Evolutionary conservation across 2,329 filamentous ascomycete genomes (phyloP).

Genomic region (Aspergillus ruber): DNA sequence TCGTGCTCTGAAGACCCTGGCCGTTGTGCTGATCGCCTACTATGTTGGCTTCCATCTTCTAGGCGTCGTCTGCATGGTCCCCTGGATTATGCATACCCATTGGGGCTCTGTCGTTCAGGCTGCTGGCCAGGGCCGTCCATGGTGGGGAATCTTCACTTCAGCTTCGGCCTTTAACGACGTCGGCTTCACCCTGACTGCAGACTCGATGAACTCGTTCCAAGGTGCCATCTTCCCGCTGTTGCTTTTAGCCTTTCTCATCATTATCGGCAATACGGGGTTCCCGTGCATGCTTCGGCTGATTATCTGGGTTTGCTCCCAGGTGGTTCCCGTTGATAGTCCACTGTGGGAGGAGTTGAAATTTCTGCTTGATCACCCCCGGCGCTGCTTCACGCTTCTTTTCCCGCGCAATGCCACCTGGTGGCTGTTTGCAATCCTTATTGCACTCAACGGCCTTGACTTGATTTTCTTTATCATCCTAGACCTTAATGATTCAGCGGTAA

Average conservation of each 20-base stretch:
- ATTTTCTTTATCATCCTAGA: constrained; percentile 91
- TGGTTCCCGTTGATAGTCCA: constrained; percentile 59
- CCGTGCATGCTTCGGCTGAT: constrained; percentile 89
- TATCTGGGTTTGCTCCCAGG: constrained; percentile 72
- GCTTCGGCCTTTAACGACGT: constrained; percentile 89
- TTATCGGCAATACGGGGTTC: constrained; percentile 93
- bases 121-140: constrained; percentile 59
- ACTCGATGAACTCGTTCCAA: constrained; percentile 90
- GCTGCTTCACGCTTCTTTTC: constrained; percentile 93
- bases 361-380: constrained; percentile 84
- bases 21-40: constrained; percentile 69
- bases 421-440: constrained; percentile 78
- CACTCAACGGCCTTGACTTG: constrained; percentile 77
- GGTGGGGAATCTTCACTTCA: constrained; percentile 89
- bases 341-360: constrained; percentile 88
- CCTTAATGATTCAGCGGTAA: constrained; percentile 65
- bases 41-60: constrained; percentile 78
- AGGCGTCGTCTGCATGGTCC: constrained; percentile 64
- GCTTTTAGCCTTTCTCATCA: constrained; percentile 75
- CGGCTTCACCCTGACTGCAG: constrained; percentile 84
- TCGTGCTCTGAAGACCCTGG: constrained; percentile 78
- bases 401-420: constrained; percentile 90
- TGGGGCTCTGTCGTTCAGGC: constrained; percentile 62
- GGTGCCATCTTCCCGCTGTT: constrained; percentile 68
- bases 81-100: constrained; percentile 65